Evolutionary conservation across 169 alveolate genomes (phyloP).

Genomic region (Plasmodium gonderi): DNA sequence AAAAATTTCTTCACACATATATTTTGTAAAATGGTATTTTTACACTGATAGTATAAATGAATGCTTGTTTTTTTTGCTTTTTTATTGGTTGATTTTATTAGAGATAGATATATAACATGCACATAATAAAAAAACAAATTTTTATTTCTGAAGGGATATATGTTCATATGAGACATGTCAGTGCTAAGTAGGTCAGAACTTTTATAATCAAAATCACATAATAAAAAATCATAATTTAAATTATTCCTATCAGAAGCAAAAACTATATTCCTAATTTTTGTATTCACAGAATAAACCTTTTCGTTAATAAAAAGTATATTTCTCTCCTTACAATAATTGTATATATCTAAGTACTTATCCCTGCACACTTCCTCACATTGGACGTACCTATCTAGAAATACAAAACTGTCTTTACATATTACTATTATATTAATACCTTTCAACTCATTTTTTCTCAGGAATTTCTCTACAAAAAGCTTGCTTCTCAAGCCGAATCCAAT

Average conservation of each 20-base stretch:
- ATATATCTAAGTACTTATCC: constrained; percentile 46
- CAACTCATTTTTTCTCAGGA: constrained; percentile 28
- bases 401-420: constrained; percentile 50
- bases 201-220: constrained; percentile 69
- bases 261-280: constrained; percentile 11
- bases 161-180: constrained; percentile 30
- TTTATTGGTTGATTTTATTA: constrained; percentile 3
- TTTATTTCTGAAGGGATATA: constrained; percentile 40
- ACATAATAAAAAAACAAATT: constrained; percentile 59
- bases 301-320: constrained; percentile 68
- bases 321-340: constrained; percentile 69
- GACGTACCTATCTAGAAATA: constrained; percentile 29
- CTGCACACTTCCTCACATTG: constrained; percentile 47
- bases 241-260: constrained; percentile 58
- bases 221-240: constrained; percentile 62
- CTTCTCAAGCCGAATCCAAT: constrained; percentile 66
- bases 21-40: neutral
- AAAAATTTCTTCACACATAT: constrained; percentile 32
- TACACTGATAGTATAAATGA: constrained; percentile 18
- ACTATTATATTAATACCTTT: constrained; percentile 61
- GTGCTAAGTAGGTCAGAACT: constrained; percentile 19
- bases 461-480: constrained; percentile 33
- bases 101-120: constrained; percentile 62
- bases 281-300: constrained; percentile 9
- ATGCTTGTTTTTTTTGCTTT: neutral